phyloP scores from a whole-genome alignment of 2,329 filamentous ascomycete species.

The Bipolaris oryzae region DNA sequence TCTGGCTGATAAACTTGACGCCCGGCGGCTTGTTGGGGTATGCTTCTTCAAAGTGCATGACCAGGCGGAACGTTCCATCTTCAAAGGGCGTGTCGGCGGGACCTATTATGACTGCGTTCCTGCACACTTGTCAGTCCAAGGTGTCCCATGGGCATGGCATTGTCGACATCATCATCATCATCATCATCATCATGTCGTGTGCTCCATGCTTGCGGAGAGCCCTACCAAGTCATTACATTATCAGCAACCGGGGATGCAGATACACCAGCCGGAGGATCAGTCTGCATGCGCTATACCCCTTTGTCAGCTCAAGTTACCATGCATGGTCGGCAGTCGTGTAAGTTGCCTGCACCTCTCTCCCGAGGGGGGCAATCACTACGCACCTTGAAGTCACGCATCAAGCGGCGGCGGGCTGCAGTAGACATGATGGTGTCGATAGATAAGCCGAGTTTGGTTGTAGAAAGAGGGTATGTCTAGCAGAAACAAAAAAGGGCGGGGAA shows the following conservation, averaged over 20 bases:
- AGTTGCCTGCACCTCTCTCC: slow-evolving; percentile 7
- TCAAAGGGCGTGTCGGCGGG: slow-evolving; percentile 97
- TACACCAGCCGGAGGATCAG: slow-evolving; percentile 93
- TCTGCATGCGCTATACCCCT: slow-evolving; percentile 86
- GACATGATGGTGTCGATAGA: slow-evolving; percentile 65
- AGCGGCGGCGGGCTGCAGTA: slow-evolving; percentile 88
- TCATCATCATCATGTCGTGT: slow-evolving; percentile 36
- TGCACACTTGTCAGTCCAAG: slow-evolving; percentile 51
- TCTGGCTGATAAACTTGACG: slow-evolving; percentile 97
- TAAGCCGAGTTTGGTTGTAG: background rate
- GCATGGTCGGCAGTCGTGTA: background rate
- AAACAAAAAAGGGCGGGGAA: background rate
- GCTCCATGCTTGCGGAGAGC: slow-evolving; percentile 20
- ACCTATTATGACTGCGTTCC: slow-evolving; percentile 98
- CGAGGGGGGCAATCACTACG: slow-evolving; percentile 37
- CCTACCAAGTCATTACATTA: slow-evolving; percentile 95
- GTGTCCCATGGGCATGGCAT: background rate
- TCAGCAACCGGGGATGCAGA: slow-evolving; percentile 95
- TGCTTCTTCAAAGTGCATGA: slow-evolving; percentile 99
- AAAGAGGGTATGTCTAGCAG: background rate
- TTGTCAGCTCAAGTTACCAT: slow-evolving; percentile 17
- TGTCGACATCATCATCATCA: background rate
- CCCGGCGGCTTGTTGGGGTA: slow-evolving; percentile 98
- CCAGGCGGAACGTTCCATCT: slow-evolving; percentile 94
- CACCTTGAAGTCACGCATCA: slow-evolving; percentile 99